Conservation (phyloP, 768 basidiomycete species). For the Lactifluus echinatus region DNA sequence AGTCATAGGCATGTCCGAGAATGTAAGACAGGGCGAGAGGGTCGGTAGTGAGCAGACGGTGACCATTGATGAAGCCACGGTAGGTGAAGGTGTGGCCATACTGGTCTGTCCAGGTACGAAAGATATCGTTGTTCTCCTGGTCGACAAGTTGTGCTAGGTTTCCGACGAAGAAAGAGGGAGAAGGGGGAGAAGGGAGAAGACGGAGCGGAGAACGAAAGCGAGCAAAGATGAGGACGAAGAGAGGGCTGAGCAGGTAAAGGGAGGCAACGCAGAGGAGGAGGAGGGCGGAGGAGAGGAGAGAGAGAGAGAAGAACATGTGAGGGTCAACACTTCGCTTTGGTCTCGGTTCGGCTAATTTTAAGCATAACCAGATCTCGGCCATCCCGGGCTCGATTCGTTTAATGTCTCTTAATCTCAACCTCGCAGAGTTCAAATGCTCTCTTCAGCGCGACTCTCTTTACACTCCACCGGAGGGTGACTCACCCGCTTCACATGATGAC, state of each 20-base stretch:
- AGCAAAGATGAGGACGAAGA: constrained; percentile 36
- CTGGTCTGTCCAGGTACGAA: constrained; percentile 36
- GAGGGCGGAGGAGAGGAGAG: constrained; percentile 2
- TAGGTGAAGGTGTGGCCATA: constrained; percentile 47
- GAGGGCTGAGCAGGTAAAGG: constrained; percentile 28
- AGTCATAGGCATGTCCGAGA: constrained; percentile 45
- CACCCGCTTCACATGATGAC: constrained; percentile 51
- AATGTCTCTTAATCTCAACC: neutral
- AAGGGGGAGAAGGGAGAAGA: constrained; percentile 39
- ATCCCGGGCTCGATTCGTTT: neutral
- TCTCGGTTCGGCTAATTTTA: too few species aligned
- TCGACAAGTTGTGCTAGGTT: constrained; percentile 47
- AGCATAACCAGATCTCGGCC: too few species aligned
- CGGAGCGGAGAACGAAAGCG: constrained; percentile 42
- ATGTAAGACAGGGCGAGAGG: constrained; percentile 50
- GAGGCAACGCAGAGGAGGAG: constrained; percentile 8
- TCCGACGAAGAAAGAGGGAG: constrained; percentile 41
- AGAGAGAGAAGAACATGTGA: neutral
- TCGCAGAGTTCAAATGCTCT: neutral
- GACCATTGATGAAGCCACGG: constrained; percentile 43
- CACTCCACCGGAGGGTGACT: constrained; percentile 20
- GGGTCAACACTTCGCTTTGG: too few species aligned
- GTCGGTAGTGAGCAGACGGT: constrained; percentile 52
- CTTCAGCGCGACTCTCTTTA: neutral
- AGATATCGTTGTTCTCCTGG: constrained; percentile 47